Evolutionary conservation across 768 basidiomycete species (phyloP).

Genomic region (Lactarius quietus): DNA sequence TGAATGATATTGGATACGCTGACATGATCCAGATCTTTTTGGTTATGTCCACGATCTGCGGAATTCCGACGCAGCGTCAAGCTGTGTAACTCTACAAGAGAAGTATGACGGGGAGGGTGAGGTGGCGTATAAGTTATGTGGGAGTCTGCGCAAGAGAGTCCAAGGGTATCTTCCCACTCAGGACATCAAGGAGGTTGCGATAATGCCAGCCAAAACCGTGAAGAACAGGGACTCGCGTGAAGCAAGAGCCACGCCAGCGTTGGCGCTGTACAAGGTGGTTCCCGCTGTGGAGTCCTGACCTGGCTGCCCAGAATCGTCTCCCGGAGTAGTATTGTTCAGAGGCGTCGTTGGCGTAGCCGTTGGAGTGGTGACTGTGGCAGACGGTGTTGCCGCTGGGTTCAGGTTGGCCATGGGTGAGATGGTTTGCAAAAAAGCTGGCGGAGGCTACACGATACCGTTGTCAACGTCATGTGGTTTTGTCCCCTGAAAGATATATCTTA

Average conservation of each 20-base stretch:
- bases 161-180: conserved; percentile 4
- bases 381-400: not conserved
- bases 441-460: not conserved
- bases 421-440: not conserved
- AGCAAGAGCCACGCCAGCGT: conserved; percentile 16
- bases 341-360: no score
- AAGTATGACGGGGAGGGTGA: not conserved
- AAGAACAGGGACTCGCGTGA: not conserved
- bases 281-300: no score
- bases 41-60: no score
- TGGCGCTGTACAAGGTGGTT: not conserved
- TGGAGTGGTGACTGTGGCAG: not conserved
- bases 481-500: not conserved
- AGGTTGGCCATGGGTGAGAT: no score
- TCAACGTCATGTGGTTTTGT: not conserved
- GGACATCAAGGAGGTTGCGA: not conserved
- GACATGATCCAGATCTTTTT: no score
- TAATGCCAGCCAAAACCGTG: not conserved
- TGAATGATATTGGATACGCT: no score
- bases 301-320: not conserved
- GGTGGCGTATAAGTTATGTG: not conserved
- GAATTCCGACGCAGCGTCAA: no score
- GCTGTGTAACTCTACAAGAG: not conserved
- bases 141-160: not conserved
- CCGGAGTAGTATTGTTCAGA: no score